Conservation (phyloP, 768 basidiomycete species). For the Trametes villosa region DNA sequence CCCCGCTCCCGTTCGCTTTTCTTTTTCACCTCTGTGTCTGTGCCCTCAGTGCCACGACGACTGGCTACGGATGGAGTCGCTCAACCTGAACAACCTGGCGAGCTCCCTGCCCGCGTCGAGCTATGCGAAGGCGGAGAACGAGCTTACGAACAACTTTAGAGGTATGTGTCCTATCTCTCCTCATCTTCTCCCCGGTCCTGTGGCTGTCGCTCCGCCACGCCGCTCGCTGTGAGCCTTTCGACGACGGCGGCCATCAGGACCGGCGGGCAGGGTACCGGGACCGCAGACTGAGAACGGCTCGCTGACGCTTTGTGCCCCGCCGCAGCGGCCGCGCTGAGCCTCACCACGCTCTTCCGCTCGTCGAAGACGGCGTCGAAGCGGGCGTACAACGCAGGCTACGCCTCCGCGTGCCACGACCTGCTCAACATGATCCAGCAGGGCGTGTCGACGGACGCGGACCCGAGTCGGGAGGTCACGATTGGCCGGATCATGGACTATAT, state of each 20-base stretch:
- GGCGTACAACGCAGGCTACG: conserved; percentile 82
- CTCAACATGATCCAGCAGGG: conserved; percentile 84
- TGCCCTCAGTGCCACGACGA: background rate
- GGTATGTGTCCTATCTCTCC: conserved; percentile 45
- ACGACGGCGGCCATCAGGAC: too few relatives aligned
- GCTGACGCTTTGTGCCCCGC: conserved; percentile 6
- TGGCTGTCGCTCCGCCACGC: conserved; percentile 6
- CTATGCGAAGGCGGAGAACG: conserved; percentile 78
- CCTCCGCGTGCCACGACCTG: conserved; percentile 78
- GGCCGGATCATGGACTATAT: conserved; percentile 85
- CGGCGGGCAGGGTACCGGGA: too few relatives aligned
- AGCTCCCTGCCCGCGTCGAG: conserved; percentile 72
- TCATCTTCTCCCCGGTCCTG: conserved; percentile 20
- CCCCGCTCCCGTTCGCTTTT: background rate
- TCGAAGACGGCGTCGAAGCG: conserved; percentile 77
- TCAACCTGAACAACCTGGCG: conserved; percentile 79
- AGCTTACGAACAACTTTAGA: conserved; percentile 81
- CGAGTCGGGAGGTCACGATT: conserved; percentile 67
- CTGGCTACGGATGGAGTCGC: conserved; percentile 40
- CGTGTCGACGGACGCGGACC: conserved; percentile 62
- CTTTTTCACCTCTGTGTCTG: background rate
- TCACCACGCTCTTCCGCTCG: conserved; percentile 84
- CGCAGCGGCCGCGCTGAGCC: conserved; percentile 79
- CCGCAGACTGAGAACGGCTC: too few relatives aligned
- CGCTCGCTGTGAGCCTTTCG: background rate